Base-by-base conservation (phyloP, 352 stramenopile species). In the Phytophthora tentaculata region DNA sequence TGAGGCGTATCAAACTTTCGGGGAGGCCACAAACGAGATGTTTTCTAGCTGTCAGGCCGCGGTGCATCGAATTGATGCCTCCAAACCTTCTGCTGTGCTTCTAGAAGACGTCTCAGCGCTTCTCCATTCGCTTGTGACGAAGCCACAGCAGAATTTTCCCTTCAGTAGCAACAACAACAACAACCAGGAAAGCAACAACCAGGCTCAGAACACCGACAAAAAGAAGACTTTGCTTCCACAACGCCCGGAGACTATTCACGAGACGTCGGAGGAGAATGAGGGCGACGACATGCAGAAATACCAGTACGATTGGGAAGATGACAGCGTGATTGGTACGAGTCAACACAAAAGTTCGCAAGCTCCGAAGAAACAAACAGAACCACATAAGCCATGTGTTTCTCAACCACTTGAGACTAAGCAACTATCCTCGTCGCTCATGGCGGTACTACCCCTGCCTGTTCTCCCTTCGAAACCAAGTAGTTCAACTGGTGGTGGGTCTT, bases 1-100 rank as follows among this genome's bases (percentile, higher is more conserved):
- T 32, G 79, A 91, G 52, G 86, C 86, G 0, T 94, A 92, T 49
- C 69, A 67, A 2, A 74, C 69, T 44, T 86, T 91, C 56, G 83
- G 83, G 16, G 74, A 88, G 17, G 62, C 74, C 12, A 92, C 78
- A 13, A 90, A 89, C 48, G 64, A 67, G 1, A 47, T 84, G 7
- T 90, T 86, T 45, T 37, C 53, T 23, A 58, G 32, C n/a, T 51
- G 24, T 44, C 44, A 44, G 10, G 19, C 49, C 6, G 62, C 88
- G 9, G 69, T 78, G 26, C 78, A 89, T 56, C 69, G 63, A 48
- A 44, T 94, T 22, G 71, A 89, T 22, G 82, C 81, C 13, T 67
- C 67, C 10, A 75, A 73, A 58, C 39, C 56, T 2, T 61, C 78
- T 0, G 50, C 69, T 3, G 58, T 74, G 37, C 59, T 91, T 3